phyloP scores from a whole-genome alignment of 345 rosid genomes.

The Draba incana region DNA sequence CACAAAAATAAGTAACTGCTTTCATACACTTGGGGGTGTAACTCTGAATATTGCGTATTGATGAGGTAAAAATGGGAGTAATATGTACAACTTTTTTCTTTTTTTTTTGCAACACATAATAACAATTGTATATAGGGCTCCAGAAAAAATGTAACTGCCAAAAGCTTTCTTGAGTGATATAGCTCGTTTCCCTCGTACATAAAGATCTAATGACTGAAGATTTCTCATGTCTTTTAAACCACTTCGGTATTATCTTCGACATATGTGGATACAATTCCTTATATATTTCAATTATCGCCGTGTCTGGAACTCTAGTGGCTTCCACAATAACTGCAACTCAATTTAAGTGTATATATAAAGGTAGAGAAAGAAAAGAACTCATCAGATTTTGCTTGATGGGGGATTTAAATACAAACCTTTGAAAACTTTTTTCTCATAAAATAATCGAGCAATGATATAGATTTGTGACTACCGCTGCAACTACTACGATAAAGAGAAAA shows the following conservation, averaged over 20 bases:
- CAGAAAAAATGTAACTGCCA: too few relatives aligned
- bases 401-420: conserved; percentile 5
- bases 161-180: too few relatives aligned
- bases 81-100: too few relatives aligned
- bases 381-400: not conserved
- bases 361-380: conserved; percentile 12
- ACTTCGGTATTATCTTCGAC: not conserved
- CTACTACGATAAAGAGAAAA: conserved; percentile 10
- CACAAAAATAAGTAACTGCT: not conserved
- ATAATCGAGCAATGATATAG: conserved; percentile 13
- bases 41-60: not conserved
- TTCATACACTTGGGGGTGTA: not conserved
- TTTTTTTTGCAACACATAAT: too few relatives aligned
- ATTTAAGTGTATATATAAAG: not conserved
- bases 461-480: conserved; percentile 9
- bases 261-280: not conserved
- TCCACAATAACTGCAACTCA: conserved; percentile 6
- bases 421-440: not conserved
- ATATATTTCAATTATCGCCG: not conserved
- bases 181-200: too few relatives aligned
- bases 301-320: not conserved
- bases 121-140: too few relatives aligned
- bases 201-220: not conserved
- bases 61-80: too few relatives aligned
- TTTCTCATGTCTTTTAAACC: not conserved